Evolutionary conservation across 1,139 yeast species (phyloP).

Genomic region (Candida sp.): DNA sequence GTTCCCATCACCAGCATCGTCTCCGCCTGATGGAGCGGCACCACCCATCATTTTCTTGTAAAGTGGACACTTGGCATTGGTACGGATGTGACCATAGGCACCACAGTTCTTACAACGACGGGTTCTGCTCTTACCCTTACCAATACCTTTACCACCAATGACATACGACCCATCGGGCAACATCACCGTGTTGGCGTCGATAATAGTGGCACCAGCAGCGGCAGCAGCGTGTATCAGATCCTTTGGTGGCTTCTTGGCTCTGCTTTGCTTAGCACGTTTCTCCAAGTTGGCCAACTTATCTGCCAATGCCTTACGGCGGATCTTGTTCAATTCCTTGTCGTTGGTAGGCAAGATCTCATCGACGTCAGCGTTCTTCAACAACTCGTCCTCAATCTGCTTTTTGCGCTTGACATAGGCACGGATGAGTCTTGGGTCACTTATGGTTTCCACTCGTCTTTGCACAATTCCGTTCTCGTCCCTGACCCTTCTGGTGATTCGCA

Average conservation of each 20-base stretch:
- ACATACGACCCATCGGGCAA: conserved; percentile 52
- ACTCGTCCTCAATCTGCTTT: conserved; percentile 76
- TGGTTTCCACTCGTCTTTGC: conserved; percentile 79
- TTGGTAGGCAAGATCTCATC: conserved; percentile 81
- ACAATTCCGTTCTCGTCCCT: conserved; percentile 87
- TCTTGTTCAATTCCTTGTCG: conserved; percentile 83
- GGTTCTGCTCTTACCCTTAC: conserved; percentile 79
- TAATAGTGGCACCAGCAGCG: conserved; percentile 38
- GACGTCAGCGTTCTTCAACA: conserved; percentile 55
- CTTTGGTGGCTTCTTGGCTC: conserved; percentile 41
- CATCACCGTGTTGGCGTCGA: conserved; percentile 48
- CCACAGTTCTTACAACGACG: conserved; percentile 96
- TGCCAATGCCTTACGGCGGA: conserved; percentile 78
- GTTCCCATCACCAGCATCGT: not conserved
- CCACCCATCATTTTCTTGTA: conserved; percentile 38
- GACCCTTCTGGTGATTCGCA: conserved; percentile 79
- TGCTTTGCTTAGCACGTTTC: conserved; percentile 56
- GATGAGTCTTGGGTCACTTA: conserved; percentile 86
- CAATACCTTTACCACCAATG: conserved; percentile 65
- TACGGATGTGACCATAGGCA: conserved; percentile 91
- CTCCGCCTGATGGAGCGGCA: not conserved
- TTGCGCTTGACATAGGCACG: conserved; percentile 84
- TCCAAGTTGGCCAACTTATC: conserved; percentile 86
- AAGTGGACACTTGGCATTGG: conserved; percentile 92
- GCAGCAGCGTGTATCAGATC: conserved; percentile 53